Base-by-base conservation (phyloP, 2,329 filamentous ascomycete species). In the Geosmithia putterillii region DNA sequence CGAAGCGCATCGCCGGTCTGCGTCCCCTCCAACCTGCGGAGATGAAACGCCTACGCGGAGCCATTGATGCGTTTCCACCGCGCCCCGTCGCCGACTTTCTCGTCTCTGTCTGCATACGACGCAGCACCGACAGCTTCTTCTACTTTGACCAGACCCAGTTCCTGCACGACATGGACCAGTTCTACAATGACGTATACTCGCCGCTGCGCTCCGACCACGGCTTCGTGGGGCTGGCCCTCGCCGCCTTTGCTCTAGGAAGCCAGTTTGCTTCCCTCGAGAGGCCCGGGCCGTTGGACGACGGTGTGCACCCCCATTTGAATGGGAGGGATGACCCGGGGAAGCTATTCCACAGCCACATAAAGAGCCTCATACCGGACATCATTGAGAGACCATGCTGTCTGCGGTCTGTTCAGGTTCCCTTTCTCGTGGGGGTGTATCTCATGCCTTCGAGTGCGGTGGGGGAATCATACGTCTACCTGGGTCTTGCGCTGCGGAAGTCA, bases 391-490 rank as follows among this genome's bases (percentile, higher is more conserved):
- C 56, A n/a, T n/a, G n/a, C 4, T 57, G 52, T 19, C 21, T 62
- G 3, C 47, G 52, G 14, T 58, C 58, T 2, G 54, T 62, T 0
- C 60, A 63, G 35, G 59, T 56, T 1, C 49, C 52, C 0, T 62
- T 56, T 15, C 42, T 62, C 2, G 28, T 63, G 5, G 58, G 59
- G 1, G 58, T 63, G 6, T 63, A 63, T 37, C 46, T 61, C 2
- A 51, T 63, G 50, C 60, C 60, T 1, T 48, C 54, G 10, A 59
- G 51, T 41, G 57, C 60, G 0, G 54, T 61, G 38, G 57, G 57
- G 7, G 56, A 58, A 3, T 61, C 59, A 0, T 57, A 58, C 21
- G 46, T 58, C 8, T 58, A 58, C 37, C 54, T 58, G 49, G 56
- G 56, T 1, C 21, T 58, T 6, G 55, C 54, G 2, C 39, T 58